These are phyloP conservation scores for Epichloe glyceriae DNA, from an alignment of 2,329 filamentous ascomycete genomes.

Conservation along the genomic window DNA sequence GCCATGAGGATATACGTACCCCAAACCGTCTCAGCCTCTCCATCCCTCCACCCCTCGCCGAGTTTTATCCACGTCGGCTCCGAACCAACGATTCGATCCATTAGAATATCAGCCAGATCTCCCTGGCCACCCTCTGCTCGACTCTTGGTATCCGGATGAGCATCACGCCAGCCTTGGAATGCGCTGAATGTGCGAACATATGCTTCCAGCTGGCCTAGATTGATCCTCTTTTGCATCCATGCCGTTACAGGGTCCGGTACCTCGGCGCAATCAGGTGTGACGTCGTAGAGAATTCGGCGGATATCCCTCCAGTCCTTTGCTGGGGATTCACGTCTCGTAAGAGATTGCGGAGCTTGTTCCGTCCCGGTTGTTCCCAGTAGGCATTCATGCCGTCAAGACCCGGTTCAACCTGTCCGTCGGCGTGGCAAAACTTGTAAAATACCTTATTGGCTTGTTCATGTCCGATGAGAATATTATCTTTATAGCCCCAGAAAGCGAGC, in stretches of 20 bases:
- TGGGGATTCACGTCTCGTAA: slow-evolving; percentile 40
- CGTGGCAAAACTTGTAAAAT: slow-evolving; percentile 43
- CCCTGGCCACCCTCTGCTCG: slow-evolving; percentile 41
- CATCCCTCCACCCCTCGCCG: slow-evolving; percentile 37
- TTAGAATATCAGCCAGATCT: slow-evolving; percentile 50
- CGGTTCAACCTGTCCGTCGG: slow-evolving; percentile 27
- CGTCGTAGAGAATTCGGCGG: slow-evolving; percentile 42
- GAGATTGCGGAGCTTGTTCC: slow-evolving; percentile 38
- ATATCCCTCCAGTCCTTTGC: slow-evolving; percentile 37
- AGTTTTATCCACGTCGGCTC: slow-evolving; percentile 38
- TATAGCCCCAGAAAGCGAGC: slow-evolving; percentile 54
- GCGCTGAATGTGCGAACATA: slow-evolving; percentile 49
- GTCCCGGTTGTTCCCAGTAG: slow-evolving; percentile 50
- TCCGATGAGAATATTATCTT: slow-evolving; percentile 46
- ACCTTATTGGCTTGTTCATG: slow-evolving; percentile 37
- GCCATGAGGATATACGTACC: slow-evolving; percentile 47
- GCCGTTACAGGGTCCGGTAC: slow-evolving; percentile 19
- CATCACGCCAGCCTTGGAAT: slow-evolving; percentile 45
- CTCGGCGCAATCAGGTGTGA: slow-evolving; percentile 28
- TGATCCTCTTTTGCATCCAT: slow-evolving; percentile 41
- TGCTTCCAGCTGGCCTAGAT: slow-evolving; percentile 44
- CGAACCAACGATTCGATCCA: slow-evolving; percentile 42
- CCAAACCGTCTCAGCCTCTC: slow-evolving; percentile 46
- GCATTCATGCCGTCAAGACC: slow-evolving; percentile 37
- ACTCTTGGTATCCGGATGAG: slow-evolving; percentile 35